These are phyloP conservation scores for Diaporthe citri DNA, from an alignment of 2,329 filamentous ascomycete genomes.

Conservation along the genomic window DNA sequence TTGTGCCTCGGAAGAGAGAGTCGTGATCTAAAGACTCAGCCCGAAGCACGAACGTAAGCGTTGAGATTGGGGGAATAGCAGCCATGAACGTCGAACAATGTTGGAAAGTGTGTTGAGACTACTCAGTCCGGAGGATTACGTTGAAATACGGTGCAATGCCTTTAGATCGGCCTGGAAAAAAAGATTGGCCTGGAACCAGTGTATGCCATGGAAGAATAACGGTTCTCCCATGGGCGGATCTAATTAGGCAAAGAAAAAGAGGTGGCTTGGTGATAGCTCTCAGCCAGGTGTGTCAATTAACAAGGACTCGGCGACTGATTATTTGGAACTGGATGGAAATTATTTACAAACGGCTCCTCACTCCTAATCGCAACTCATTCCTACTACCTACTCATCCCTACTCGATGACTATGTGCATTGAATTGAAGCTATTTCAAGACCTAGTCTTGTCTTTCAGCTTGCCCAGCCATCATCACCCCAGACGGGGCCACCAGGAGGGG, in stretches of 20 bases:
- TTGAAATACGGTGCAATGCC: too few species aligned
- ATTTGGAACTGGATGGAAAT: background rate
- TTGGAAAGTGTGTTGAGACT: background rate
- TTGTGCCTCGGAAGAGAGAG: background rate
- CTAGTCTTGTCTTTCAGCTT: background rate
- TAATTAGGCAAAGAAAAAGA: background rate
- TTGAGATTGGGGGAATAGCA: background rate
- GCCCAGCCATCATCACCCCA: slow-evolving; percentile 14
- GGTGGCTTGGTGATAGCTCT: background rate
- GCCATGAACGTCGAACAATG: too few species aligned
- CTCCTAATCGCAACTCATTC: background rate
- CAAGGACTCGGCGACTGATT: too few species aligned
- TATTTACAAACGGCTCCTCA: background rate
- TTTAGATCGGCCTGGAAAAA: background rate
- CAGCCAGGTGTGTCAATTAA: background rate
- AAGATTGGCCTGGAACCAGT: background rate
- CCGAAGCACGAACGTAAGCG: background rate
- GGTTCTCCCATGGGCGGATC: background rate
- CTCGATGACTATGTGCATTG: background rate
- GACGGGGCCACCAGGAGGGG: slow-evolving; percentile 16
- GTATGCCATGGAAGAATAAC: background rate
- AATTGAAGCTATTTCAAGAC: background rate
- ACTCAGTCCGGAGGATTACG: background rate
- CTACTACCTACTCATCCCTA: too few species aligned
- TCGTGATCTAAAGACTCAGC: background rate